These are phyloP conservation scores for Pythium phragmitis DNA, from an alignment of 352 stramenopile species.

Conservation along the genomic window DNA sequence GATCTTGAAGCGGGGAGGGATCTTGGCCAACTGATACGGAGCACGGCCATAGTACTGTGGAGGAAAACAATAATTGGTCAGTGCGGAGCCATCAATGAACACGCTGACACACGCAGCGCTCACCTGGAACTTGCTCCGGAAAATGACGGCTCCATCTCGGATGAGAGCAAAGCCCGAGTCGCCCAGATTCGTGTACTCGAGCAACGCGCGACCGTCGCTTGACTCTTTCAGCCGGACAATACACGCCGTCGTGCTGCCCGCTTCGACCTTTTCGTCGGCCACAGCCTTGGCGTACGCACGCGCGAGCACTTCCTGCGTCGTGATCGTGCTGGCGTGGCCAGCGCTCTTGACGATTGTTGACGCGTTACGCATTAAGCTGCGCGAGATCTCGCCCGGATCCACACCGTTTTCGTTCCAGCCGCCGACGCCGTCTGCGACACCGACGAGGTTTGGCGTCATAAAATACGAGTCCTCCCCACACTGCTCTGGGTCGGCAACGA, in stretches of 20 bases:
- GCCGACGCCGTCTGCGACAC: conserved; percentile 71
- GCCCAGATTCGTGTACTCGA: conserved; percentile 81
- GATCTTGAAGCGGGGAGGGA: conserved; percentile 66
- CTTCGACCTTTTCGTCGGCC: conserved; percentile 67
- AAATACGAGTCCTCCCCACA: conserved; percentile 84
- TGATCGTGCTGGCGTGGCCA: conserved; percentile 24
- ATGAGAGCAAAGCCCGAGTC: conserved; percentile 81
- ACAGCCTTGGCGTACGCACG: conserved; percentile 62
- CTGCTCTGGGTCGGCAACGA: conserved; percentile 42
- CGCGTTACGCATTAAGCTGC: conserved; percentile 73
- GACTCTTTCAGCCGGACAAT: conserved; percentile 66
- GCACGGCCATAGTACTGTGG: conserved; percentile 63
- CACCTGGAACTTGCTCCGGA: conserved; percentile 72
- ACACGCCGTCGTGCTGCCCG: conserved; percentile 73
- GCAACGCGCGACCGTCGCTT: conserved; percentile 38
- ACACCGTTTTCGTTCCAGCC: conserved; percentile 85
- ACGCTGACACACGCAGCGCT: conserved; percentile 18
- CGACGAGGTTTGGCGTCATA: conserved; percentile 55
- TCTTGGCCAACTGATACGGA: conserved; percentile 77
- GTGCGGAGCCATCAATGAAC: neutral
- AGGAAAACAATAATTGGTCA: neutral
- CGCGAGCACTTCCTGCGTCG: conserved; percentile 53
- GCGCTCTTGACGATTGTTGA: conserved; percentile 37
- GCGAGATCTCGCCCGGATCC: conserved; percentile 73
- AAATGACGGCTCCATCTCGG: conserved; percentile 55